Conservation (phyloP, 768 basidiomycete genomes). For the Harrya chromipes region DNA sequence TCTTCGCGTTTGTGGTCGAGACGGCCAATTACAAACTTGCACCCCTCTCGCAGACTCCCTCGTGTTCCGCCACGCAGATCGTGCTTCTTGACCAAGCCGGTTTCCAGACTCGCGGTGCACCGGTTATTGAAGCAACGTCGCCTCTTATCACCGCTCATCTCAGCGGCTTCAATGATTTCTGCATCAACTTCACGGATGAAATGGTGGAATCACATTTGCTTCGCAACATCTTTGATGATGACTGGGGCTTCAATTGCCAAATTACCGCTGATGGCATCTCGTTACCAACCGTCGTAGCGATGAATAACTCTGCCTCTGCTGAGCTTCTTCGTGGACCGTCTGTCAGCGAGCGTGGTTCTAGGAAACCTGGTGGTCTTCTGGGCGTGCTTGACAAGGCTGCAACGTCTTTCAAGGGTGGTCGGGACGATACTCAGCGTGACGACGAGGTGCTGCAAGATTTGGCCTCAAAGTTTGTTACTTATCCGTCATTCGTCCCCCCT, state of each 20-base stretch:
- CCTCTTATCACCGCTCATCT: constrained; percentile 55
- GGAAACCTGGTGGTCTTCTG: constrained; percentile 57
- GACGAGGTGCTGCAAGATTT: constrained; percentile 52
- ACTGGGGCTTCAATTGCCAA: constrained; percentile 42
- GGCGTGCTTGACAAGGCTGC: constrained; percentile 53
- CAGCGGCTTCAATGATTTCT: constrained; percentile 61
- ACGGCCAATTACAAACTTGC: constrained; percentile 58
- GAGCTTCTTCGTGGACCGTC: constrained; percentile 58
- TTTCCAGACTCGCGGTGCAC: constrained; percentile 50
- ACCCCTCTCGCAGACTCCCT: constrained; percentile 39
- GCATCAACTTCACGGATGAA: constrained; percentile 58
- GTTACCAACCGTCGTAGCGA: constrained; percentile 44
- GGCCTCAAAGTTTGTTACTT: constrained; percentile 42
- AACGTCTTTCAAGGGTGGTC: constrained; percentile 48
- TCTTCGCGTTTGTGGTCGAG: constrained; percentile 62
- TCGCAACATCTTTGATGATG: constrained; percentile 52
- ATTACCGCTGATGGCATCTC: constrained; percentile 51
- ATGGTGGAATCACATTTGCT: constrained; percentile 55
- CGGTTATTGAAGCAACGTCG: constrained; percentile 37
- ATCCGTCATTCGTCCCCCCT: constrained; percentile 49
- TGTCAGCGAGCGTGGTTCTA: constrained; percentile 42
- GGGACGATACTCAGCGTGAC: constrained; percentile 45
- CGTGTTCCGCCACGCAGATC: constrained; percentile 45
- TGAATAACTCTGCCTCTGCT: constrained; percentile 54
- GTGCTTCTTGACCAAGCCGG: constrained; percentile 54